Conservation (phyloP, 2,329 filamentous ascomycete genomes). For the Fusarium oligoseptatum region DNA sequence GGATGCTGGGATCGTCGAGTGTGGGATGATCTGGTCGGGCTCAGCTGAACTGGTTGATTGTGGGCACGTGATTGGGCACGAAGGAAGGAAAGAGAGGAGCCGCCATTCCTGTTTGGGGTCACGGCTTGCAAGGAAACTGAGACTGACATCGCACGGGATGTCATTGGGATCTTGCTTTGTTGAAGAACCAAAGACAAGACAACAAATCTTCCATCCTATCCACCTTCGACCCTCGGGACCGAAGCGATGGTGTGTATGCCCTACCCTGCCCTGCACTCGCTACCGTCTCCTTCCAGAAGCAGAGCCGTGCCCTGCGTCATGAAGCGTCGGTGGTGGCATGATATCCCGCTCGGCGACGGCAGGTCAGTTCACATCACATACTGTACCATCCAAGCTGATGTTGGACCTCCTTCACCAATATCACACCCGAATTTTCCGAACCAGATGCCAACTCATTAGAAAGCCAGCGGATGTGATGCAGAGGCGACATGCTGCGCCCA, state of each 20-base stretch:
- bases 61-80: slow-evolving; percentile 37
- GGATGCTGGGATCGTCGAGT: slow-evolving; percentile 30
- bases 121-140: slow-evolving; percentile 37
- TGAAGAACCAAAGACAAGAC: slow-evolving; percentile 20
- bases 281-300: slow-evolving; percentile 1
- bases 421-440: slow-evolving; percentile 1
- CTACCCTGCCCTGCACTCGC: neutral
- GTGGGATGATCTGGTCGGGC: slow-evolving; percentile 33
- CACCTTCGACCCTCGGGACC: neutral
- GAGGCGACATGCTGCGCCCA: slow-evolving; percentile 6
- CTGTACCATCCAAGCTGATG: neutral
- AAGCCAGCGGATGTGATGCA: slow-evolving; percentile 26
- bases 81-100: slow-evolving; percentile 12
- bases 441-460: slow-evolving; percentile 3
- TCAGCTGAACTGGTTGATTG: slow-evolving; percentile 39
- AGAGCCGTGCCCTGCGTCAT: slow-evolving; percentile 4
- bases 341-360: neutral
- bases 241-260: slow-evolving; percentile 3
- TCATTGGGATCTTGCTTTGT: slow-evolving; percentile 32
- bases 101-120: slow-evolving; percentile 33
- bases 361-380: neutral
- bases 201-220: neutral
- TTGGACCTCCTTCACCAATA: neutral
- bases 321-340: slow-evolving; percentile 1
- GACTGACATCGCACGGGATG: slow-evolving; percentile 24